Conservation (phyloP, 257 asterid species). For the Cynanchum wilfordii region DNA sequence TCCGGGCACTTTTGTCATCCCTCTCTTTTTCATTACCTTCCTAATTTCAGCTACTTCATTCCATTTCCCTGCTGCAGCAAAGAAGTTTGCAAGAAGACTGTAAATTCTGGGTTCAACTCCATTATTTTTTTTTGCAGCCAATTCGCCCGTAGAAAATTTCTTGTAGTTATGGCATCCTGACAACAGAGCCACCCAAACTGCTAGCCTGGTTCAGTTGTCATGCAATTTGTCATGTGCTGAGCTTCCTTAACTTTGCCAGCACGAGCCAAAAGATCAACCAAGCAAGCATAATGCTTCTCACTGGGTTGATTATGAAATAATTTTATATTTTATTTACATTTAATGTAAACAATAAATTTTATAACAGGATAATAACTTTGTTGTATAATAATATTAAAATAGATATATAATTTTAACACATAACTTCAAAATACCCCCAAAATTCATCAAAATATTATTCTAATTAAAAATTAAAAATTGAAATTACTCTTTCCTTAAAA, state of each 20-base stretch:
- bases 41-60: constrained; percentile 59
- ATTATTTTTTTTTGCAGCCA: constrained; percentile 67
- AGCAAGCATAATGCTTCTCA: constrained; percentile 72
- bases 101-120: constrained; percentile 48
- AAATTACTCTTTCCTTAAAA: too few relatives aligned
- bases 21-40: constrained; percentile 46
- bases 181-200: constrained; percentile 80
- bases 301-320: too few relatives aligned
- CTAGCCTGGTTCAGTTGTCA: constrained; percentile 44
- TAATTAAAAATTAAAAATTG: too few relatives aligned
- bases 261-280: constrained; percentile 80
- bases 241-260: constrained; percentile 73
- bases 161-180: constrained; percentile 74
- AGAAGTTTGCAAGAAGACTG: constrained; percentile 65
- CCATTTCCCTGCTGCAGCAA: constrained; percentile 70
- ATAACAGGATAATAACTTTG: too few relatives aligned
- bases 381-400: too few relatives aligned
- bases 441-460: too few relatives aligned
- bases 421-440: too few relatives aligned
- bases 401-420: too few relatives aligned
- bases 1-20: constrained; percentile 65
- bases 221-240: constrained; percentile 33
- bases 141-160: constrained; percentile 47
- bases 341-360: too few relatives aligned
- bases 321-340: too few relatives aligned